phyloP scores from a whole-genome alignment of 2,329 filamentous ascomycete species.

The Fusarium pseudonygamai region DNA sequence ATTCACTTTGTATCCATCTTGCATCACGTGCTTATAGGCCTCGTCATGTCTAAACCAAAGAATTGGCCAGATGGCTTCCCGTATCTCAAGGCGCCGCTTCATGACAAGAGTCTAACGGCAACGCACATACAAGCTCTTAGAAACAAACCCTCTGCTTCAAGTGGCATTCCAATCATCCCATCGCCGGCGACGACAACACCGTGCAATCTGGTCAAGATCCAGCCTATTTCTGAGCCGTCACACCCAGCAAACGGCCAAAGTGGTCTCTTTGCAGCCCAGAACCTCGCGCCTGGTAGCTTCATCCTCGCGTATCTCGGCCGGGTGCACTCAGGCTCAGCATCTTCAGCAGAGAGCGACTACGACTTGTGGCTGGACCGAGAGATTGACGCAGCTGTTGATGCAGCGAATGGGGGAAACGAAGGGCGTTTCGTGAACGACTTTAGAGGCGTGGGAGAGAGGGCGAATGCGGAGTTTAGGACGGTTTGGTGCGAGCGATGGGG shows the following conservation, averaged over 20 bases:
- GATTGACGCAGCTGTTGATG: conserved; percentile 68
- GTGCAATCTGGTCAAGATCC: conserved; percentile 62
- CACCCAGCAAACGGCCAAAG: conserved; percentile 69
- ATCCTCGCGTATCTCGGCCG: conserved; percentile 71
- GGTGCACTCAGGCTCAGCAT: conserved; percentile 57
- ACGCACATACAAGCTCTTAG: conserved; percentile 54
- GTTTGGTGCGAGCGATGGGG: conserved; percentile 63
- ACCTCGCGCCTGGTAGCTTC: conserved; percentile 63
- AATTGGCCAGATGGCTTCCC: conserved; percentile 66
- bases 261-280: conserved; percentile 67
- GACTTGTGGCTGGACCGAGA: conserved; percentile 71
- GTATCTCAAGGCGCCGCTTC: conserved; percentile 62
- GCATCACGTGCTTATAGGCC: too few relatives aligned
- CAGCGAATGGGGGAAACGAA: conserved; percentile 67
- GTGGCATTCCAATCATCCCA: conserved; percentile 38
- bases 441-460: conserved; percentile 62
- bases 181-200: conserved; percentile 53
- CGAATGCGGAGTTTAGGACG: conserved; percentile 68
- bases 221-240: conserved; percentile 56
- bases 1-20: neutral
- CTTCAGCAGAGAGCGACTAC: conserved; percentile 59
- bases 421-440: conserved; percentile 75
- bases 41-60: conserved; percentile 54
- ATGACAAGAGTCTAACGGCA: conserved; percentile 57
- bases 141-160: conserved; percentile 38